Evolutionary conservation across 805 yeast species (phyloP).

Genomic region (Ogataea henricii): DNA sequence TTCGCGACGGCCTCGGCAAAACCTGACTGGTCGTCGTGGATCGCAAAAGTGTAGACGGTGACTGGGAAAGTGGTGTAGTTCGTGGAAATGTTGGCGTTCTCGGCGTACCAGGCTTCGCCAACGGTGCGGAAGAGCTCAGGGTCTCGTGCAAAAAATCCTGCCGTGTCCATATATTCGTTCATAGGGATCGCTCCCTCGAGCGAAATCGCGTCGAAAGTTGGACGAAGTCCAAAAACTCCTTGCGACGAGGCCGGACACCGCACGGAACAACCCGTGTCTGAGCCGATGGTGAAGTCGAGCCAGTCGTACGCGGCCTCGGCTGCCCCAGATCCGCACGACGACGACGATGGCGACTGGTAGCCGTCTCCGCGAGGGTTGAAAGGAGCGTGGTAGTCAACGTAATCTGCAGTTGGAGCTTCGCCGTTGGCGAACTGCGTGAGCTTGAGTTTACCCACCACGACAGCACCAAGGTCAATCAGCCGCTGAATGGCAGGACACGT

Average conservation of each 20-base stretch:
- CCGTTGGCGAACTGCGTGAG: slow-evolving; percentile 17
- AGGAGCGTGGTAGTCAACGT: slow-evolving; percentile 18
- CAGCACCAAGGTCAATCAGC: slow-evolving; percentile 15
- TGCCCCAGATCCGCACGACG: slow-evolving; percentile 17
- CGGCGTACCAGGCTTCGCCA: slow-evolving; percentile 18
- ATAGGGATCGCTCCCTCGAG: slow-evolving; percentile 17
- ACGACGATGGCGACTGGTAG: slow-evolving; percentile 16
- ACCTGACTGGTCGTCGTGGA: slow-evolving; percentile 3
- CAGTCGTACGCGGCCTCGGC: slow-evolving; percentile 19
- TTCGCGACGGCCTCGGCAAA: slow-evolving; percentile 9
- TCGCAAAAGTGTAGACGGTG: slow-evolving; percentile 13
- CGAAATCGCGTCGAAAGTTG: slow-evolving; percentile 16
- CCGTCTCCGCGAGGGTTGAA: slow-evolving; percentile 19
- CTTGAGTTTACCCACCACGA: slow-evolving; percentile 15
- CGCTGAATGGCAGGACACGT: slow-evolving; percentile 16
- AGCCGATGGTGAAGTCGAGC: slow-evolving; percentile 15
- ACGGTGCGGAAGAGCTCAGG: slow-evolving; percentile 10
- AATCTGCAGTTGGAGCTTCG: slow-evolving; percentile 15
- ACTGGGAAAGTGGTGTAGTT: slow-evolving; percentile 12
- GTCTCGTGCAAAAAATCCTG: slow-evolving; percentile 14
- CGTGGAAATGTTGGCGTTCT: slow-evolving; percentile 10
- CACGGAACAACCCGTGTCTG: slow-evolving; percentile 17
- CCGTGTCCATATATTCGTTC: slow-evolving; percentile 16
- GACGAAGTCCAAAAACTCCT: slow-evolving; percentile 15
- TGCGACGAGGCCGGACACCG: slow-evolving; percentile 16